Evolutionary conservation across 2,329 filamentous ascomycete species (phyloP).

Genomic region (Capronia epimyces): DNA sequence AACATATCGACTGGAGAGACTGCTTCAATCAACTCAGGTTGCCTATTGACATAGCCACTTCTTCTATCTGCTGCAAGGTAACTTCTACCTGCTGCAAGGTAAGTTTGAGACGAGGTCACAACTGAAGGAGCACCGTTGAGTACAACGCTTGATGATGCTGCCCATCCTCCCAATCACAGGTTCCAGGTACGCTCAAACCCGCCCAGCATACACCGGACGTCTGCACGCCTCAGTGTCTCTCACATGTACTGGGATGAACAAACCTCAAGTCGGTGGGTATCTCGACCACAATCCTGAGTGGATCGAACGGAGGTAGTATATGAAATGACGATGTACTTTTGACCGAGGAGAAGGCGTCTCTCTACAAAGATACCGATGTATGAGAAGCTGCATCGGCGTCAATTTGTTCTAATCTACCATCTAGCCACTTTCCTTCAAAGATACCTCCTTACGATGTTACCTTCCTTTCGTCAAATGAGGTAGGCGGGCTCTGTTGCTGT

Average conservation of each 20-base stretch:
- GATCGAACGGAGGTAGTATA: not conserved
- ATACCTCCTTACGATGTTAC: not conserved
- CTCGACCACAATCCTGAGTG: not conserved
- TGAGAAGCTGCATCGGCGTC: not conserved
- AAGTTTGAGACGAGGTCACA: not conserved
- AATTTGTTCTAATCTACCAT: not conserved
- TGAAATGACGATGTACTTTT: too few relatives aligned
- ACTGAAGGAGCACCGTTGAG: not conserved
- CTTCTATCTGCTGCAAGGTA: slow-evolving; percentile 5
- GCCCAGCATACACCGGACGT: too few relatives aligned
- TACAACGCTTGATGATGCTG: not conserved
- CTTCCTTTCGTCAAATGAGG: not conserved
- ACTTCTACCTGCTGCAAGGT: slow-evolving; percentile 6
- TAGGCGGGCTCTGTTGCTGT: too few relatives aligned
- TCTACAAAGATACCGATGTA: not conserved
- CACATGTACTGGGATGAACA: too few relatives aligned
- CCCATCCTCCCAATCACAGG: too few relatives aligned
- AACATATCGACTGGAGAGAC: not conserved
- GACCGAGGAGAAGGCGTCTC: not conserved
- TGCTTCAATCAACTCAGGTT: not conserved
- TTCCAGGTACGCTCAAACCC: too few relatives aligned
- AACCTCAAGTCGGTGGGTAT: too few relatives aligned
- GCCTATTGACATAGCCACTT: not conserved
- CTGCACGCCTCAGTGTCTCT: too few relatives aligned
- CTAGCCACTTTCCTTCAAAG: not conserved